Evolutionary conservation across 1,139 yeast genomes (phyloP).

Genomic region (Nakaseomyces bracarensis): DNA sequence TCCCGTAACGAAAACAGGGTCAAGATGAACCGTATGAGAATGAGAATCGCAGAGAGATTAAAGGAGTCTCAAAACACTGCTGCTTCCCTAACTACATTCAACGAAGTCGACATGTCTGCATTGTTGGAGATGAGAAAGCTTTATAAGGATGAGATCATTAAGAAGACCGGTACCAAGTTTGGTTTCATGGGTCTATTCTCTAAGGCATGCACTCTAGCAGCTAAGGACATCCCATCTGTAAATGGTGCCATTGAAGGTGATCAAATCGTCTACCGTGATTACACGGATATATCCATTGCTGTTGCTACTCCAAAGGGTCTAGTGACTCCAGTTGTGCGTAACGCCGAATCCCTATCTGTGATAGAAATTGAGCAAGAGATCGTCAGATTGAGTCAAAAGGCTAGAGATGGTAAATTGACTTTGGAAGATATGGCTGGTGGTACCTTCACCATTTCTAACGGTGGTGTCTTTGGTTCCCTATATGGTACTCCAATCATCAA

Average conservation of each 20-base stretch:
- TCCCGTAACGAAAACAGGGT: conserved; percentile 86
- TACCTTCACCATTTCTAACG: conserved; percentile 96
- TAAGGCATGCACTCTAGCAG: conserved; percentile 86
- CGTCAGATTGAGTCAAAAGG: conserved; percentile 73
- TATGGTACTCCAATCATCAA: conserved; percentile 98
- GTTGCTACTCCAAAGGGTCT: conserved; percentile 99
- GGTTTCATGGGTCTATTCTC: conserved; percentile 99
- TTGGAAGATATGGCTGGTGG: conserved; percentile 99
- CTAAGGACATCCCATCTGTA: conserved; percentile 91
- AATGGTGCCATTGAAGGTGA: conserved; percentile 94
- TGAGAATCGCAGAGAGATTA: conserved; percentile 97
- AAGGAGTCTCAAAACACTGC: conserved; percentile 99
- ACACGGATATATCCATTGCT: conserved; percentile 91
- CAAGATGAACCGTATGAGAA: conserved; percentile 99
- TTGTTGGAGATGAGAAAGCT: conserved; percentile 90
- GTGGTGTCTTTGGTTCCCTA: conserved; percentile 97
- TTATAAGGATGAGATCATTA: conserved; percentile 93
- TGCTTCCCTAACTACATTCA: conserved; percentile 95
- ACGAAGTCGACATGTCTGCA: conserved; percentile 95
- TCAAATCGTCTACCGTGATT: conserved; percentile 92
- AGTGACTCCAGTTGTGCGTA: conserved; percentile 96
- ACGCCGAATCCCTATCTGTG: conserved; percentile 85
- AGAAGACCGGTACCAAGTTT: conserved; percentile 87
- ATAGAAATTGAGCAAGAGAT: conserved; percentile 89
- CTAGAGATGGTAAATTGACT: conserved; percentile 94